Evolutionary conservation across 2,329 filamentous ascomycete species (phyloP).

Genomic region (Colletotrichum lini): DNA sequence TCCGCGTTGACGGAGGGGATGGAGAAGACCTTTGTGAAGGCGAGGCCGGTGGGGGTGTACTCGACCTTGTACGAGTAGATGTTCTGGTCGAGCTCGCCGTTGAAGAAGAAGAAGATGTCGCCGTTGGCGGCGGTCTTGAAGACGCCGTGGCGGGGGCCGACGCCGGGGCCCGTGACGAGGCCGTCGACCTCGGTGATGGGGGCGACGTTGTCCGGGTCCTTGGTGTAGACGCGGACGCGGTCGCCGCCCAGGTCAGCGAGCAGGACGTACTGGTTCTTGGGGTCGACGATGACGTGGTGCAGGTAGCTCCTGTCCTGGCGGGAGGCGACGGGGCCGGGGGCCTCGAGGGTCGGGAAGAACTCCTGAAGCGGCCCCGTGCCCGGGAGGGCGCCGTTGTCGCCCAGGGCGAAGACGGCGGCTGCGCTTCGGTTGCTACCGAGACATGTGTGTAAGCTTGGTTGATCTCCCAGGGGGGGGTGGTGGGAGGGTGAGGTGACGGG

Average conservation of each 20-base stretch:
- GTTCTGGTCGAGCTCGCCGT: slow-evolving; percentile 44
- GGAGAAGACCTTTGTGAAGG: slow-evolving; percentile 44
- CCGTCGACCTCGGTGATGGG: slow-evolving; percentile 41
- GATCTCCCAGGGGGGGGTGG: not conserved
- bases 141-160: slow-evolving; percentile 44
- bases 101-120: slow-evolving; percentile 44
- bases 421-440: slow-evolving; percentile 41
- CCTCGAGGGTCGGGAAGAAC: slow-evolving; percentile 42
- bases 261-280: slow-evolving; percentile 39
- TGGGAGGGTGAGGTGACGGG: not conserved
- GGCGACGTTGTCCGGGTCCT: slow-evolving; percentile 36
- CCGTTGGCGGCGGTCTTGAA: slow-evolving; percentile 42
- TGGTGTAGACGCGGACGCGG: slow-evolving; percentile 40
- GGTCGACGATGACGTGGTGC: slow-evolving; percentile 41
- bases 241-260: slow-evolving; percentile 41
- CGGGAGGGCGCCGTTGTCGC: slow-evolving; percentile 41
- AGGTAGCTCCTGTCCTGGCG: slow-evolving; percentile 41
- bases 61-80: slow-evolving; percentile 45
- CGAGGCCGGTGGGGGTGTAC: slow-evolving; percentile 41
- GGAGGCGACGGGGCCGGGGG: slow-evolving; percentile 37
- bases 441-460: slow-evolving; percentile 17
- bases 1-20: slow-evolving; percentile 39
- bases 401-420: slow-evolving; percentile 37
- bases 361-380: slow-evolving; percentile 41
- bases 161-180: slow-evolving; percentile 40